These are phyloP conservation scores for Alternaria angustiovoidea DNA, from an alignment of 2,329 filamentous ascomycete species.

Conservation along the genomic window DNA sequence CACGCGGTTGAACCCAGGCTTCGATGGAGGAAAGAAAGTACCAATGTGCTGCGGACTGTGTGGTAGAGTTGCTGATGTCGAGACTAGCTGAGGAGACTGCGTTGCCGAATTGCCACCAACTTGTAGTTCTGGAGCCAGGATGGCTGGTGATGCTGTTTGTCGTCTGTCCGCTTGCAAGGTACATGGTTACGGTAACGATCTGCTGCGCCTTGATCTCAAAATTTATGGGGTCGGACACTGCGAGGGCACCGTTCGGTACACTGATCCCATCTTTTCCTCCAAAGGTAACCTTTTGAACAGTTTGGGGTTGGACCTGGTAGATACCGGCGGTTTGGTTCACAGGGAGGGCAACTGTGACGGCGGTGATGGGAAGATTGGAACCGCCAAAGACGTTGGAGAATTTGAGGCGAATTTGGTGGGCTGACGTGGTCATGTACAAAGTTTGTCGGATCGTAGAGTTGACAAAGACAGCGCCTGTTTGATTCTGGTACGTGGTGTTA, in stretches of 20 bases:
- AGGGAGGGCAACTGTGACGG: constrained; percentile 66
- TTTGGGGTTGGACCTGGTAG: constrained; percentile 60
- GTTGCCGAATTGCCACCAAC: constrained; percentile 67
- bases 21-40: constrained; percentile 68
- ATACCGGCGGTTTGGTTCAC: constrained; percentile 63
- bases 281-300: constrained; percentile 66
- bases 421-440: constrained; percentile 65
- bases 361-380: constrained; percentile 67
- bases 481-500: constrained; percentile 55
- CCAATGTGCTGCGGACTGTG: constrained; percentile 55
- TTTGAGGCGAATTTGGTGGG: constrained; percentile 66
- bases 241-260: constrained; percentile 64
- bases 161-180: constrained; percentile 64
- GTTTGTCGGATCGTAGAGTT: constrained; percentile 74
- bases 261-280: constrained; percentile 61
- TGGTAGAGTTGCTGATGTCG: constrained; percentile 48
- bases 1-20: constrained; percentile 57
- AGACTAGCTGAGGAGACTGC: constrained; percentile 61
- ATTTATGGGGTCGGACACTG: constrained; percentile 68
- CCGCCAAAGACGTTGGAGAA: constrained; percentile 72
- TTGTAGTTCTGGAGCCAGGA: constrained; percentile 70
- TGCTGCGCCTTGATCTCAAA: constrained; percentile 61
- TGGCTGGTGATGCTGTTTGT: constrained; percentile 68
- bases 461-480: constrained; percentile 62
- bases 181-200: constrained; percentile 67